Percentiles rank a stretch among this genome's conserved stretches.
phyloP scores from a whole-genome alignment of 106 monocot genomes.

The Allium cepa region DNA sequence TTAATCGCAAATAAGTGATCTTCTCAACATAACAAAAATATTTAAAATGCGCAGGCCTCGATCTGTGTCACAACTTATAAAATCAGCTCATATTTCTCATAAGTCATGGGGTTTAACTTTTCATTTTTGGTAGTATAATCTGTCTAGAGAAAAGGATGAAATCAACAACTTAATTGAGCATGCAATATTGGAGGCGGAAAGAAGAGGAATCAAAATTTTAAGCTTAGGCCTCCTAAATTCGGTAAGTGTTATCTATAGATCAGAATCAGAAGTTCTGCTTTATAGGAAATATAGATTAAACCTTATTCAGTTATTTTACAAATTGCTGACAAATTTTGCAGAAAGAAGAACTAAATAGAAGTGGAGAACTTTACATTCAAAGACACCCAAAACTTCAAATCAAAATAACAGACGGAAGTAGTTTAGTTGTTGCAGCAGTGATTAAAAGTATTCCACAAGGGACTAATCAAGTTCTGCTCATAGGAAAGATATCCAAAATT shows the following conservation, averaged over 20 bases:
- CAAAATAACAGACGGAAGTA: constrained; percentile 34
- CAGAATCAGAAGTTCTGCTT: not conserved
- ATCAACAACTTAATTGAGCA: constrained; percentile 45
- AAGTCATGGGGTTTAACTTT: too few species aligned
- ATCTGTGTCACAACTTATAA: not conserved
- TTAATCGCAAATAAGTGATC: too few species aligned
- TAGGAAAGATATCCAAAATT: constrained; percentile 28
- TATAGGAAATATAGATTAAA: not conserved
- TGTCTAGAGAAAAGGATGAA: constrained; percentile 10
- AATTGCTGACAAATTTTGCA: constrained; percentile 6
- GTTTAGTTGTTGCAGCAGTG: constrained; percentile 35
- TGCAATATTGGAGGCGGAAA: constrained; percentile 46
- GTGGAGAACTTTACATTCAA: constrained; percentile 25
- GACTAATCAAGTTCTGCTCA: constrained; percentile 15
- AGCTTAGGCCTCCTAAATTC: constrained; percentile 69
- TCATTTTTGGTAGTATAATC: not conserved
- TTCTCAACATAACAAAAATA: too few species aligned
- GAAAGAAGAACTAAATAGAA: constrained; percentile 24
- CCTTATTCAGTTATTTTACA: too few species aligned
- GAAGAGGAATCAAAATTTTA: constrained; percentile 39
- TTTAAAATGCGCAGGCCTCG: too few species aligned
- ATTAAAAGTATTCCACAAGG: constrained; percentile 26
- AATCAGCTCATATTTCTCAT: not conserved
- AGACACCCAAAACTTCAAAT: constrained; percentile 23
- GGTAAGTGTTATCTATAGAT: constrained; percentile 13